A percentile compares a stretch with the other conserved stretches of the same genome.
phyloP scores from a whole-genome alignment of 139 green algal species.

The Picochlorum sp. region DNA sequence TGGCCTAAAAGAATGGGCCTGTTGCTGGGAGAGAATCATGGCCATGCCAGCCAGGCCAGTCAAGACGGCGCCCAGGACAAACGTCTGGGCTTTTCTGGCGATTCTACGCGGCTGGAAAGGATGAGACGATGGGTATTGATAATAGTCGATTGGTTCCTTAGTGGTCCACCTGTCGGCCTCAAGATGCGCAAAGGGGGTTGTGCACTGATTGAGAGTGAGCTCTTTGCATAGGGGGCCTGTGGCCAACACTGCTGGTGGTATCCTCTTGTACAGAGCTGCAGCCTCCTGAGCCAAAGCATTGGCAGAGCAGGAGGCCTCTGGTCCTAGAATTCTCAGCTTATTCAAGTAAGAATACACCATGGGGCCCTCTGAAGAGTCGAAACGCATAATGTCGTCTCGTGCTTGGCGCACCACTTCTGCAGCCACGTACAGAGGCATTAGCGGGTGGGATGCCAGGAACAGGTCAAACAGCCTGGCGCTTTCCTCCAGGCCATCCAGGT shows the following conservation, averaged over 20 bases:
- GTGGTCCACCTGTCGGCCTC: no score
- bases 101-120: no score
- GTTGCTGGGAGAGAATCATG: no score
- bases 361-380: slow-evolving; percentile 33
- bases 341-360: slow-evolving; percentile 43
- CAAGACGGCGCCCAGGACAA: no score
- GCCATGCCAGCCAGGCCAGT: no score
- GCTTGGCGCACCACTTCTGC: slow-evolving; percentile 46
- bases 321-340: slow-evolving; percentile 38
- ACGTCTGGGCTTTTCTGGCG: no score
- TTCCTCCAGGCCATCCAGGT: slow-evolving; percentile 37
- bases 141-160: no score
- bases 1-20: no score
- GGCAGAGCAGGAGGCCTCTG: slow-evolving; percentile 2
- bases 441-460: slow-evolving; percentile 71
- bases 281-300: slow-evolving; percentile 43
- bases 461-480: slow-evolving; percentile 76
- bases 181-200: no score
- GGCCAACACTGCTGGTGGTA: background rate
- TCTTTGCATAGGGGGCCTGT: background rate
- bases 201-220: no score
- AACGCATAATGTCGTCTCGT: slow-evolving; percentile 32
- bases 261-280: slow-evolving; percentile 9
- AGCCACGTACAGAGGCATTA: slow-evolving; percentile 84
- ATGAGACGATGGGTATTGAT: no score